These are phyloP conservation scores for Colletotrichum cuscutae DNA, from an alignment of 2,329 filamentous ascomycete genomes.

Conservation along the genomic window DNA sequence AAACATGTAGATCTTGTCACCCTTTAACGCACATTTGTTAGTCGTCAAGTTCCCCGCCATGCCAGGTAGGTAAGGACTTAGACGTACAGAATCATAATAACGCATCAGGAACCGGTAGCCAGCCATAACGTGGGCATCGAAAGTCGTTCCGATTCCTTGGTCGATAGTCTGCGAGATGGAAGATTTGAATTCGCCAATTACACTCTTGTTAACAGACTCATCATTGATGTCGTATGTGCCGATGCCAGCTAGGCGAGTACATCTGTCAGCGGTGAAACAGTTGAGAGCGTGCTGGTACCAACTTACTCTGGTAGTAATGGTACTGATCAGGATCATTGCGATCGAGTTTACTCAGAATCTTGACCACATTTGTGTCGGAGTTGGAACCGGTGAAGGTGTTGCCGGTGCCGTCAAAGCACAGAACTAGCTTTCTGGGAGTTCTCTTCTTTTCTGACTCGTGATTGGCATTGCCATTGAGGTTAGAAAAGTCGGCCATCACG, in stretches of 20 bases:
- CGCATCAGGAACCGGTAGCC: constrained; percentile 66
- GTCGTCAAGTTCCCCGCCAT: background rate
- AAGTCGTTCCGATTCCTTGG: constrained; percentile 56
- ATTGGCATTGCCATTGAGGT: background rate
- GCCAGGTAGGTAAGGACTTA: background rate
- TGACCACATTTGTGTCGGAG: constrained; percentile 64
- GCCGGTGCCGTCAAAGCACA: constrained; percentile 62
- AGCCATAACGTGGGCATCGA: constrained; percentile 61
- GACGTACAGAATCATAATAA: constrained; percentile 55
- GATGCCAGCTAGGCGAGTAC: constrained; percentile 51
- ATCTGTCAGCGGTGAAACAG: background rate
- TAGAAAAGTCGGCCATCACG: background rate
- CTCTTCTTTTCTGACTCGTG: background rate
- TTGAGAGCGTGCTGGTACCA: no score
- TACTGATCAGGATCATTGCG: constrained; percentile 54
- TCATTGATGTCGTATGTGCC: constrained; percentile 60
- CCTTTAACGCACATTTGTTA: constrained; percentile 39
- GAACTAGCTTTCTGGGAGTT: constrained; percentile 51
- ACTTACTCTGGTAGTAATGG: constrained; percentile 61
- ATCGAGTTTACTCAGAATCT: constrained; percentile 58
- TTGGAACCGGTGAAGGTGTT: constrained; percentile 57
- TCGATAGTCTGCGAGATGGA: constrained; percentile 53
- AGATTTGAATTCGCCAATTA: constrained; percentile 46
- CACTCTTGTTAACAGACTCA: constrained; percentile 50
- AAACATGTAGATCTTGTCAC: constrained; percentile 64